Evolutionary conservation across 169 alveolate genomes (phyloP), one percentile per base, ranked within the genome.

Genomic region (Plasmodium vinckei): DNA sequence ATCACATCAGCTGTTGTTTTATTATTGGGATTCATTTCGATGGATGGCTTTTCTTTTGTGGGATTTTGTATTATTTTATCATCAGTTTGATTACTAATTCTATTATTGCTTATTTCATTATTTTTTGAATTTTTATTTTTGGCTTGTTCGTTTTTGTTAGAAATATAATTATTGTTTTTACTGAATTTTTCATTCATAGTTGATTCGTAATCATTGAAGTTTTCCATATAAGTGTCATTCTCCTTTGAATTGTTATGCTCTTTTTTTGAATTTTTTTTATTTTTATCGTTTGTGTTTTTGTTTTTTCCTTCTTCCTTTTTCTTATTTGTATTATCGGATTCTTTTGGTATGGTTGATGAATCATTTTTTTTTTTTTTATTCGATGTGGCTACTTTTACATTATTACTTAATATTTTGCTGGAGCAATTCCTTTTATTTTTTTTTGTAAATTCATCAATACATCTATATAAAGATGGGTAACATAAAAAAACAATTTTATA

Each of bases 391-490:
- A 82, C 68, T 70, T 82, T 82, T 15, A 82, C 90, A 71, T 82
- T 82, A 65, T 82, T 82, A 49, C 67, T 82, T 59, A 82, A 47
- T 54, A 82, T 67, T 82, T 82, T 82, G 61, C 71, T 54, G 21
- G 90, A 82, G 44, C 90, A 82, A 64, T 46, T 53, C 15, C 51
- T 82, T 71, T 82, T 82, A 53, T 82, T 53, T 5, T 67, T 54
- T 47, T 82, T 65, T 59, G 90, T 82, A n/a, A 82, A 82, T 15
- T 70, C 90, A 13, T 82, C 72, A 46, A 82, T 61, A 49, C n/a
- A 82, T 65, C 75, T 82, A 82, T 82, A 82, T 25, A 82, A 70
- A 67, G 64, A 82, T 4, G 90, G 90, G 46, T 82, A 82, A 71
- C 90, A 82, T 39, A 82, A 82, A 46, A 82, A 82, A 13, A 82